phyloP scores from a whole-genome alignment of 179 eudicot genomes.

The Actinidia chinensis region DNA sequence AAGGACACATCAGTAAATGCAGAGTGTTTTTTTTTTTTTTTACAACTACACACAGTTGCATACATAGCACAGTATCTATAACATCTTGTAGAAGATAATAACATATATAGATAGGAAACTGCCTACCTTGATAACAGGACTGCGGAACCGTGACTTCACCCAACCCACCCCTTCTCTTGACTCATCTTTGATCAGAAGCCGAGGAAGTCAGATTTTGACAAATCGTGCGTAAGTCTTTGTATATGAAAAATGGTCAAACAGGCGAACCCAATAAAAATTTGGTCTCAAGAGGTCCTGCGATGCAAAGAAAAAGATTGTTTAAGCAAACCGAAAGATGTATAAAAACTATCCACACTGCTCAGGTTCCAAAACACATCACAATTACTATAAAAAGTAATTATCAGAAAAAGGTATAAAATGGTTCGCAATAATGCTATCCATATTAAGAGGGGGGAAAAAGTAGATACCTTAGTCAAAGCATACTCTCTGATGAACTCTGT shows the following conservation, averaged over 20 bases:
- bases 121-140: conserved; percentile 49
- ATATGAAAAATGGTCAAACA: conserved; percentile 50
- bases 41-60: too few species aligned
- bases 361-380: conserved; percentile 10
- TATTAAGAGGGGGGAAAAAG: neutral
- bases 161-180: conserved; percentile 56
- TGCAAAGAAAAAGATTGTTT: neutral
- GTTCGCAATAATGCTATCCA: neutral
- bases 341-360: neutral
- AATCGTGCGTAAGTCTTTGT: conserved; percentile 38
- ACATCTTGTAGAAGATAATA: too few species aligned
- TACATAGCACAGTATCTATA: too few species aligned
- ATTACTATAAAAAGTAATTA: neutral
- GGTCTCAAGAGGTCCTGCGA: conserved; percentile 40
- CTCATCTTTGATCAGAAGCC: conserved; percentile 35
- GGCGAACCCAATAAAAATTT: conserved; percentile 41
- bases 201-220: conserved; percentile 47
- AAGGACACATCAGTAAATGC: too few species aligned
- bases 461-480: conserved; percentile 42
- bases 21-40: too few species aligned
- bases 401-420: neutral
- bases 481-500: conserved; percentile 45
- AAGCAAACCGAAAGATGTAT: neutral
- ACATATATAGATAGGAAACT: neutral
- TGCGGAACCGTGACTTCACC: conserved; percentile 56